Evolutionary conservation across 2,329 filamentous ascomycete genomes (phyloP), one percentile per base, ranked within the genome.

Genomic region (Ramularia collo-cygni): DNA sequence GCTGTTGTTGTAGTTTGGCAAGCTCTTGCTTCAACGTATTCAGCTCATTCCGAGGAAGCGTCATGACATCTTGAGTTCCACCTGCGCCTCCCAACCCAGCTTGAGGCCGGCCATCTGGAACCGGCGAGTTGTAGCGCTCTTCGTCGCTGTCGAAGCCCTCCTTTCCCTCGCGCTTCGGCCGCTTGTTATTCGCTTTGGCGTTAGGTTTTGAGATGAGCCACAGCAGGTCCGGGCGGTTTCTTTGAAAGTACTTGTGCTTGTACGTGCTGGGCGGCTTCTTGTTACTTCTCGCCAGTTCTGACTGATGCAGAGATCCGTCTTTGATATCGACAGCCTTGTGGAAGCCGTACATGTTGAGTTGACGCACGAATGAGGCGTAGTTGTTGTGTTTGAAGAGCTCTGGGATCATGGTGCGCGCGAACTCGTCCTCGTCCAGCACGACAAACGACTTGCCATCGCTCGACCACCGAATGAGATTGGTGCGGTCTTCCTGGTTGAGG

Each of bases 271-370:
- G 92, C 43, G 88, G 95, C 68, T 98, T 98, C 13, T 59, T 56
- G 63, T 95, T 95, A 47, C 89, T 82, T 64, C 96, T 89, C 63
- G 95, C 95, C 46, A 89, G 82, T 67, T 96, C 92, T 60, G 89
- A 95, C 4, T 93, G 89, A 52, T 92, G 85, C 84, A 98, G 93
- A 0, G 89, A 95, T 60, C 95, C 95, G 64, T 98, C 92, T 3
- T 89, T 95, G 13, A 98, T 74, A n/a, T 72, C 71, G 14, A 74
- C 67, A 27, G 70, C 69, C 50, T 98, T 98, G 63, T 98, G 92
- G 64, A 98, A 98, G 5, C 92, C 92, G 56, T 98, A 98, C 92
- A 98, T 98, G 62, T 98, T 98, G 36, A 98, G 69, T 67, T 98
- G 92, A 35, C 92, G 80, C 35, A 98, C 92, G 63, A 98, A 98